phyloP scores from a whole-genome alignment of 2,329 filamentous ascomycete species.

The Pseudocercospora vitis region DNA sequence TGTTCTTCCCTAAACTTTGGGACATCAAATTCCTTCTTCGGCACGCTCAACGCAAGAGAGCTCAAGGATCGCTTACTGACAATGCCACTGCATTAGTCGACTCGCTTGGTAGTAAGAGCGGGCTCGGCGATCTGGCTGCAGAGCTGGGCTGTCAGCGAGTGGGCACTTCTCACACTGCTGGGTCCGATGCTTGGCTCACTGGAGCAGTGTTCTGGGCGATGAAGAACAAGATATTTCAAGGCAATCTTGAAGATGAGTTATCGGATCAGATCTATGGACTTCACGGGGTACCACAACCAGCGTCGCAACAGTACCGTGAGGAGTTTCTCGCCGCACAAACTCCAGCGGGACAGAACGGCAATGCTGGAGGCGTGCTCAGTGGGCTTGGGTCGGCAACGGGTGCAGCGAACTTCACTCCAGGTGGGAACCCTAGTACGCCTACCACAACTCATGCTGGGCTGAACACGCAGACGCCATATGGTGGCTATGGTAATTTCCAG shows the following conservation, averaged over 20 bases:
- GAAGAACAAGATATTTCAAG: conserved; percentile 82
- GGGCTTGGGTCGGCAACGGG: conserved; percentile 21
- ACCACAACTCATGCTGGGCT: conserved; percentile 25
- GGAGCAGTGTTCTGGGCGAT: conserved; percentile 95
- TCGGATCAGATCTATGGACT: conserved; percentile 94
- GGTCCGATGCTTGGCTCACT: conserved; percentile 89
- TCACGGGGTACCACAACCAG: conserved; percentile 58
- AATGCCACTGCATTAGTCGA: conserved; percentile 61
- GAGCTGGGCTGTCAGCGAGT: conserved; percentile 87
- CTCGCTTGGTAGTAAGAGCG: conserved; percentile 85
- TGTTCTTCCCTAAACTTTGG: conserved; percentile 90
- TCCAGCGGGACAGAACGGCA: conserved; percentile 31
- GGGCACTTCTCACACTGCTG: conserved; percentile 86
- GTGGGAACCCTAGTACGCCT: conserved; percentile 26
- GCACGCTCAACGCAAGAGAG: conserved; percentile 60
- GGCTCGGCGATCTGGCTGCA: conserved; percentile 89
- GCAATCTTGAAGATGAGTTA: conserved; percentile 72
- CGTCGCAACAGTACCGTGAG: conserved; percentile 55
- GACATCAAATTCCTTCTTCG: conserved; percentile 99
- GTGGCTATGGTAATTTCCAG: conserved; percentile 21
- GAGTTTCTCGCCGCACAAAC: conserved; percentile 48
- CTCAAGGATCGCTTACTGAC: conserved; percentile 11
- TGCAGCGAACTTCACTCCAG: conserved; percentile 22
- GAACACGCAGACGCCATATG: conserved; percentile 22
- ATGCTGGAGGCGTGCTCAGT: conserved; percentile 16